Percentiles rank a stretch among this genome's conserved stretches.
These are phyloP conservation scores for Dendrobium huoshanense DNA, from an alignment of 106 monocot genomes.

Conservation along the genomic window DNA sequence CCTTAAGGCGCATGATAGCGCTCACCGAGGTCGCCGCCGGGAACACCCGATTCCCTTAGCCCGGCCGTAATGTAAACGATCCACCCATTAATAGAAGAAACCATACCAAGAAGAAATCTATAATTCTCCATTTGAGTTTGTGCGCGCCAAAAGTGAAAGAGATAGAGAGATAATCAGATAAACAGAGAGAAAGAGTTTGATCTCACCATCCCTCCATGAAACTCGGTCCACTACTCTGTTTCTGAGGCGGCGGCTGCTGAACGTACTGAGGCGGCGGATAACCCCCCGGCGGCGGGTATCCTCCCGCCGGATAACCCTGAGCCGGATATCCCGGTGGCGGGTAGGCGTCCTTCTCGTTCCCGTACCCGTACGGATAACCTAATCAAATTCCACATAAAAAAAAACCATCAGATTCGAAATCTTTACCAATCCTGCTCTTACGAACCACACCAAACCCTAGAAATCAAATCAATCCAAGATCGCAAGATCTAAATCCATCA, in stretches of 20 bases:
- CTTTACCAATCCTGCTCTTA: neutral
- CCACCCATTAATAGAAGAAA: neutral
- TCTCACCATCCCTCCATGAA: slow-evolving; percentile 67
- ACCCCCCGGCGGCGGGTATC: slow-evolving; percentile 22
- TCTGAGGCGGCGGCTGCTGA: slow-evolving; percentile 35
- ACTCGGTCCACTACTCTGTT: slow-evolving; percentile 33
- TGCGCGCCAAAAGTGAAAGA: too few relatives aligned
- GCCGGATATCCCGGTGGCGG: slow-evolving; percentile 41
- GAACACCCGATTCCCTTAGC: too few relatives aligned
- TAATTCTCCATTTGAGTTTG: too few relatives aligned
- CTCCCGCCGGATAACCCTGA: slow-evolving; percentile 32
- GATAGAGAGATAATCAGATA: neutral
- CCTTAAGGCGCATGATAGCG: too few relatives aligned
- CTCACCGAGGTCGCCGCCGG: too few relatives aligned
- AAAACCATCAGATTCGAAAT: neutral
- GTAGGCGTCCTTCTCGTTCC: slow-evolving; percentile 20
- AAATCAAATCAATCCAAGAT: neutral
- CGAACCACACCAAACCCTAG: slow-evolving; percentile 1
- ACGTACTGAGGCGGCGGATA: slow-evolving; percentile 41
- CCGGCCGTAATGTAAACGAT: neutral
- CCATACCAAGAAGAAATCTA: neutral
- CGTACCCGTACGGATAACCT: slow-evolving; percentile 32
- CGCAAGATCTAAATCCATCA: slow-evolving; percentile 6
- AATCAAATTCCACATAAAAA: neutral
- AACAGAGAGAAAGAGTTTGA: neutral